Evolutionary conservation across 2,329 filamentous ascomycete species (phyloP).

Genomic region (Talaromyces sp.): DNA sequence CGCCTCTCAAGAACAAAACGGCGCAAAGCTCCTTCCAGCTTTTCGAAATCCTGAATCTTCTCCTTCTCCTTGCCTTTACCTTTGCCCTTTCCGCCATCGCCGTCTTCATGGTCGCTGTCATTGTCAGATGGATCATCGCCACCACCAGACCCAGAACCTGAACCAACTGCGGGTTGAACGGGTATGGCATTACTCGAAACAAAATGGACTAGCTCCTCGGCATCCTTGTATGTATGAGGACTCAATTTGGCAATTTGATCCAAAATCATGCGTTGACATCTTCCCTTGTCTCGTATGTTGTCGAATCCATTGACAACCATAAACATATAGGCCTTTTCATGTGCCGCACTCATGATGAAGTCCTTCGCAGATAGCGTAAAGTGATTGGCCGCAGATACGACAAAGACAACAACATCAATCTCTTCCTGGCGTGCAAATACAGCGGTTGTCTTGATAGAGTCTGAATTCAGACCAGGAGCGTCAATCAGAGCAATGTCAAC

Average conservation of each 20-base stretch:
- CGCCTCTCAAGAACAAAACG: conserved; percentile 95
- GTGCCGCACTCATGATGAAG: conserved; percentile 91
- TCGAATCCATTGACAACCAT: conserved; percentile 98
- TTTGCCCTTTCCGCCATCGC: conserved; percentile 53
- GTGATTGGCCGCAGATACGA: conserved; percentile 95
- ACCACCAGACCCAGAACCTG: conserved; percentile 51
- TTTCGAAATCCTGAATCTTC: conserved; percentile 84
- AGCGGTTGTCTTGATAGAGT: conserved; percentile 94
- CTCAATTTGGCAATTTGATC: conserved; percentile 87
- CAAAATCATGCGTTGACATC: conserved; percentile 88
- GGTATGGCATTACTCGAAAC: conserved; percentile 96
- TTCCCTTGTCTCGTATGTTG: conserved; percentile 83
- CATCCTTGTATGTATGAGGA: conserved; percentile 88
- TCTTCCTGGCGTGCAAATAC: conserved; percentile 97
- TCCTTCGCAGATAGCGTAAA: conserved; percentile 97
- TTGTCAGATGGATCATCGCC: conserved; percentile 45
- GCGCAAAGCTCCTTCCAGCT: conserved; percentile 80
- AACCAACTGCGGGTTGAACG: conserved; percentile 58
- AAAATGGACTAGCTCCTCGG: conserved; percentile 90
- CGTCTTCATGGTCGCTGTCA: conserved; percentile 46
- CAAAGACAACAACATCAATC: conserved; percentile 97
- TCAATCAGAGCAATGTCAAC: conserved; percentile 98
- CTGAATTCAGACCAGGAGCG: conserved; percentile 89
- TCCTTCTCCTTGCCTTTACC: conserved; percentile 87
- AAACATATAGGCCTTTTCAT: conserved; percentile 98